Base-by-base conservation (phyloP, 129 eudicot species). In the Ambrosia trifida region DNA sequence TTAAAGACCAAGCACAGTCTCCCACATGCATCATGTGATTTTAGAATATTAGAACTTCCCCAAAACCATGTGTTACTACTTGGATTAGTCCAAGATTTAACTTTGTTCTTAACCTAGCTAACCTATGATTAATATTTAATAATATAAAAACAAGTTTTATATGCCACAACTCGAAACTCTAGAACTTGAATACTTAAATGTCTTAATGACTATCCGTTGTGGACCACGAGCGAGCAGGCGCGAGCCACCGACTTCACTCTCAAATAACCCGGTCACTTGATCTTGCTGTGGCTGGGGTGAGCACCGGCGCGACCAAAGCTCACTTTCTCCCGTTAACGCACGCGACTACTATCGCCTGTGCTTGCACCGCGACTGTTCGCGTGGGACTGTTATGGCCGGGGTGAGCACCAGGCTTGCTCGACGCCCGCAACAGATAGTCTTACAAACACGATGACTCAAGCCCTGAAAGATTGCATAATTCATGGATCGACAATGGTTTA, bases 21-120 rank as follows among this genome's bases (percentile, higher is more conserved):
- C 94, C 96, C 94, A 91, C 87, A 79, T 82, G 97, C 46, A 64
- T 77, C 96, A 91, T 88, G 81, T 77, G 77, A 70, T 70, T 51
- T 77, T 47, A 77, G 83, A 88, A 82, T 88, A 82, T 79, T 76
- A 43, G 46, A 80, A 56, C 49, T 75, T 66, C 68, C 79, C 79
- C 74, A 56, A 47, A 79, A 80, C 76, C 66, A 79, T 72, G 69
- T 77, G 81, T 70, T 62, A 38, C 10, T 30, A 70, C 76, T 70
- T 61, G 69, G 83, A 71, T 79, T 87, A 85, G 81, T 83, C 95
- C 95, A 85, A 88, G 80, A 83, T 75, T 50, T 77, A 72, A 86
- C 88, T 88, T 84, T 85, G 81, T 68, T 80, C 72, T 54, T 76
- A 59, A 64, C 69, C 73, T 56, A 66, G 60, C 68, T 73, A 64